A percentile compares a stretch with the other conserved stretches of the same genome.
These are phyloP conservation scores for Cephalotrichum gorgonifer DNA, from an alignment of 2,329 filamentous ascomycete genomes.

Conservation along the genomic window DNA sequence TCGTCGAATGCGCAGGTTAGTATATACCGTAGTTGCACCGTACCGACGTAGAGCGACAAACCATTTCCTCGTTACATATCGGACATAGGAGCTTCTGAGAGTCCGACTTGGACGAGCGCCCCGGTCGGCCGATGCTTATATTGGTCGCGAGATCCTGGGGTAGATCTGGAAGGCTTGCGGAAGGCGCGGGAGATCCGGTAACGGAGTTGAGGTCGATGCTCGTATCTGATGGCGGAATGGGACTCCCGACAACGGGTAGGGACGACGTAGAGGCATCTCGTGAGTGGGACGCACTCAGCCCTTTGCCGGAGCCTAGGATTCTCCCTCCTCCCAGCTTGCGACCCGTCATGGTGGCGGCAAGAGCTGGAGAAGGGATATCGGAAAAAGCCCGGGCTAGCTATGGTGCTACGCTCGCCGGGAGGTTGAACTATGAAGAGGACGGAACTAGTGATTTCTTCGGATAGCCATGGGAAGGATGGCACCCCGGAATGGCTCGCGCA, in stretches of 20 bases:
- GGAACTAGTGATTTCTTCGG: neutral
- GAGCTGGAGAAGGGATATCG: neutral
- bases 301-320: constrained; percentile 78
- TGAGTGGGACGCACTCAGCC: constrained; percentile 53
- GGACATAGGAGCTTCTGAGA: constrained; percentile 73
- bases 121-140: constrained; percentile 56
- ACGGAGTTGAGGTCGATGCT: constrained; percentile 70
- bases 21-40: neutral
- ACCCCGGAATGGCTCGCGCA: neutral
- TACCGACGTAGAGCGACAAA: constrained; percentile 21
- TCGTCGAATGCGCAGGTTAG: constrained; percentile 6
- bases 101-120: constrained; percentile 39
- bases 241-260: constrained; percentile 28
- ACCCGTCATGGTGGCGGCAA: constrained; percentile 52
- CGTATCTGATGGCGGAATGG: constrained; percentile 52
- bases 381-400: neutral
- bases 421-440: neutral
- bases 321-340: constrained; percentile 87
- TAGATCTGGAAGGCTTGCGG: constrained; percentile 56
- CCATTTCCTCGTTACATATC: constrained; percentile 99
- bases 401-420: neutral
- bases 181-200: constrained; percentile 47
- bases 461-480: neutral
- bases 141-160: constrained; percentile 72
- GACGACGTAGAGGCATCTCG: constrained; percentile 19